Evolutionary conservation across 225 moss, liverwort and hornwort species (phyloP), one percentile per base, ranked within the genome.

Genomic region (Sphagnum contortum): DNA sequence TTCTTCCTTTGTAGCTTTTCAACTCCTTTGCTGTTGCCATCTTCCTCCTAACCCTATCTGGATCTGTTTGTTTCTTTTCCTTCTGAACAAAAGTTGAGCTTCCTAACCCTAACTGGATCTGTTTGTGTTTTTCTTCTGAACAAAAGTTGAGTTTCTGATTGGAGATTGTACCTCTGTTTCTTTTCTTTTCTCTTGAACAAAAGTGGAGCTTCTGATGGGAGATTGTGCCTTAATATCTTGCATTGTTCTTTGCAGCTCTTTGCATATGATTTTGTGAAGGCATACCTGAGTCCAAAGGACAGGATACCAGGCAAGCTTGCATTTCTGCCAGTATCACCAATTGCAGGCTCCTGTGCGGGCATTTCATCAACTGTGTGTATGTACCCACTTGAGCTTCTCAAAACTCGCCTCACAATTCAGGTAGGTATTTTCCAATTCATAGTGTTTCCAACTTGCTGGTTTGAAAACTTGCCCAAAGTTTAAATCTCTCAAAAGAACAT

Each of bases 361-460:
- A 85, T 88, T 66, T 82, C 83, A 57, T 88, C 90, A 55, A 88
- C 90, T 45, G 45, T 91, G 61, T 69, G 82, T 71, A 91, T 83
- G 85, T 91, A 91, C 62, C 90, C 87, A 48, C 79, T 91, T 4
- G 85, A 88, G 76, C 85, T 91, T 62, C 62, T 91, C 56, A 91
- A 91, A 75, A 91, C 90, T 66, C 88, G 88, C 44, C 72, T 88
- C 12, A 91, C 90, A 13, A 88, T 91, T 46, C 90, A 91, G 85
- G 88, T 88, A 74, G 67, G 54, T 7, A 65, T 47, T 50, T 56
- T 59, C 5, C 49, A 57, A 5, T 57, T 14, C 47, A 3, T 60
- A 3, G 3, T 8, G 3, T 51, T 5, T 3, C 56, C 4, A 11
- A 3, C 12, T 11, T 56, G 11, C 8, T 56, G 5, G 12, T 8